Percentiles rank a stretch among this genome's conserved stretches.
Conservation (phyloP, 2,329 filamentous ascomycete genomes). For the Scolecobasidium constrictum region DNA sequence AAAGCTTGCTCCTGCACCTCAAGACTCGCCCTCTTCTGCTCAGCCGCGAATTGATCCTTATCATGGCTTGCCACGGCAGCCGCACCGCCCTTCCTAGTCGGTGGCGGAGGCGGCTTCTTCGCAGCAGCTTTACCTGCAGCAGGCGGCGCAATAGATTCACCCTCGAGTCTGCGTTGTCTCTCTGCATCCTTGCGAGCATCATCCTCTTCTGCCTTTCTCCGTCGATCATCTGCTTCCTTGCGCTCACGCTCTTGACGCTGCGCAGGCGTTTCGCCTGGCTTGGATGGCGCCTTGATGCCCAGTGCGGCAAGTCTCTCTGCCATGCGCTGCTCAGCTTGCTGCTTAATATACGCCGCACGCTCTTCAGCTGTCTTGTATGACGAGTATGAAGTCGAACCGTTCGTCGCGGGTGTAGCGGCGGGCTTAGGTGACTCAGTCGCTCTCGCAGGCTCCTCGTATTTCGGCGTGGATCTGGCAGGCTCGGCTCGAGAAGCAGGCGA, state of each 20-base stretch:
- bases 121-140: constrained; percentile 28
- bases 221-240: constrained; percentile 74
- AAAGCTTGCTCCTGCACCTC: constrained; percentile 17
- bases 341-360: constrained; percentile 88
- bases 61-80: constrained; percentile 26
- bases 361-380: constrained; percentile 88
- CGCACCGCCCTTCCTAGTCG: constrained; percentile 57
- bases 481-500: constrained; percentile 31
- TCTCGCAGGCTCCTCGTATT: constrained; percentile 40
- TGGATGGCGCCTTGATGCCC: constrained; percentile 74
- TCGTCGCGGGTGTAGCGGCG: constrained; percentile 38
- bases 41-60: too few species aligned
- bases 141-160: constrained; percentile 59
- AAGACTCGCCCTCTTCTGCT: not conserved
- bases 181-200: constrained; percentile 82
- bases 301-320: constrained; percentile 89
- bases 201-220: constrained; percentile 86
- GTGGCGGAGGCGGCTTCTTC: constrained; percentile 52
- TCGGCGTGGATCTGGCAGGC: constrained; percentile 16
- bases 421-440: constrained; percentile 40
- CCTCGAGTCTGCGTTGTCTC: constrained; percentile 69
- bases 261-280: constrained; percentile 64
- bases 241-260: constrained; percentile 84
- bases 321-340: constrained; percentile 94
- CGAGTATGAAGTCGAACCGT: constrained; percentile 57